Conservation (phyloP, 169 alveolate species). For the Cryptosporidium baileyi region DNA sequence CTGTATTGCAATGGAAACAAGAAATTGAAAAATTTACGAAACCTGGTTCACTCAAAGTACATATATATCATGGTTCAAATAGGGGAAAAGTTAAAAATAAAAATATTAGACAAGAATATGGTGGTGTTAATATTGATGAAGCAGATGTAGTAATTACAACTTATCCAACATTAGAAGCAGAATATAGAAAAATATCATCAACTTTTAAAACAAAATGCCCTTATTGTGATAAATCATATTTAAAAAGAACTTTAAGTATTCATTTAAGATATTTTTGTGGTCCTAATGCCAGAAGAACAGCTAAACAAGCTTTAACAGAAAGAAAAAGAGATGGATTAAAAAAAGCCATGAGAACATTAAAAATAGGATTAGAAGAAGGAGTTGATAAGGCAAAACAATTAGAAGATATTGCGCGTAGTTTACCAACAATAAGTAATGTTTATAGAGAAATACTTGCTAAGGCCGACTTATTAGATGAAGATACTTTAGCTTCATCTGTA, state of each 20-base stretch:
- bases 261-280: slow-evolving; percentile 90
- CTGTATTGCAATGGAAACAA: slow-evolving; percentile 82
- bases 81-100: slow-evolving; percentile 37
- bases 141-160: slow-evolving; percentile 84
- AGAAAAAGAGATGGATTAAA: slow-evolving; percentile 75
- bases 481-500: slow-evolving; percentile 3
- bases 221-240: slow-evolving; percentile 86
- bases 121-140: slow-evolving; percentile 78
- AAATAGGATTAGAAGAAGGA: slow-evolving; percentile 70
- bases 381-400: slow-evolving; percentile 43
- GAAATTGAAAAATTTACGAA: slow-evolving; percentile 78
- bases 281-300: slow-evolving; percentile 87
- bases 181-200: slow-evolving; percentile 75
- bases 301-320: slow-evolving; percentile 83
- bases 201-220: slow-evolving; percentile 76
- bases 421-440: slow-evolving; percentile 49
- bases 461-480: slow-evolving; percentile 61
- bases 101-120: slow-evolving; percentile 72
- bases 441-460: slow-evolving; percentile 69
- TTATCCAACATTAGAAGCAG: slow-evolving; percentile 79
- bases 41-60: slow-evolving; percentile 76
- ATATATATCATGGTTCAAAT: slow-evolving; percentile 78
- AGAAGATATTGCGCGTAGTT: slow-evolving; percentile 52
- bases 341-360: slow-evolving; percentile 79
- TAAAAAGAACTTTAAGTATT: slow-evolving; percentile 78